Base-by-base conservation (phyloP, 441 rosid species). In the Brassica hybrid region DNA sequence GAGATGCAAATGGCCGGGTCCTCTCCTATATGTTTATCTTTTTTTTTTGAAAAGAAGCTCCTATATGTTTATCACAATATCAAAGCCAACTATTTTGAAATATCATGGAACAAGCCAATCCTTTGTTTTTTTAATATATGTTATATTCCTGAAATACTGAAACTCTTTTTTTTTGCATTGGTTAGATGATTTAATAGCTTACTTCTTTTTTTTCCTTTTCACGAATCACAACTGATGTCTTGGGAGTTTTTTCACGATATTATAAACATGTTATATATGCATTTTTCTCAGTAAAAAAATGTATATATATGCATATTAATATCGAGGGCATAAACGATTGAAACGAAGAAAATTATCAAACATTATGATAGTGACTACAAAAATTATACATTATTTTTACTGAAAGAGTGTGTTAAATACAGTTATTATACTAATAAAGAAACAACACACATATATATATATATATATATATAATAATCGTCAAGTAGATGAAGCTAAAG, bases 401-500 rank as follows among this genome's bases (percentile, higher is more conserved):
- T n/a, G 16, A 32, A 52, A 57, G 16, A 32, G 11, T 32, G 69
- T 11, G 32, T 58, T 13, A 48, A 48, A n/a, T 48, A 48, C 17
- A 65, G 19, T 2, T 48, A n/a, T 52, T 52, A 9, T 14, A 52
- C 54, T 48, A 5, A 5, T 48, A 7, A 52, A 14, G 10, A 56
- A 65, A 64, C 10, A 21, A 21, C 23, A 21, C 23, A 21, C 23
- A 21, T 21, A 21, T 21, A 21, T 21, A 19, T 19, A 19, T 19
- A 16, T 65, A 14, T n/a, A 48, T 11, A 43, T 41, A 19, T 38
- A 77, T 14, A 45, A 77, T 58, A 65, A 72, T 32, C 56, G 66
- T 34, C 58, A 52, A 72, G 45, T 66, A 73, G 60, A 67, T 3
- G 58, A 78, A 60, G 36, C 38, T 68, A 78, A 68, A 41, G 21